A percentile compares a stretch with the other conserved stretches of the same genome.
Conservation (phyloP, 225 moss, liverwort and hornwort genomes). For the Sphagnum contortum region DNA sequence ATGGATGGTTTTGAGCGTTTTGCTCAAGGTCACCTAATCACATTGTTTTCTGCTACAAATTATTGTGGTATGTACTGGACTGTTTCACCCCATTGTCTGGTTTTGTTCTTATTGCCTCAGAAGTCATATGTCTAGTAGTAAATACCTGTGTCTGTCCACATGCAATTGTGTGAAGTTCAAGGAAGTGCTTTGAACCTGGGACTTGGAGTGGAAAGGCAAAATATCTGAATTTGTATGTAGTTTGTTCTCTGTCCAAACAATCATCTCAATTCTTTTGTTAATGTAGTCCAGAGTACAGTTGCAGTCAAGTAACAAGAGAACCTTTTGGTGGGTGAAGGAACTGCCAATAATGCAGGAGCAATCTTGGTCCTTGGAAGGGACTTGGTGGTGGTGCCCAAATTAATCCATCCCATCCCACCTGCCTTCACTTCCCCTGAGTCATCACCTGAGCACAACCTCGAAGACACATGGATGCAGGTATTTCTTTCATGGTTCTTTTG, state of each 20-base stretch:
- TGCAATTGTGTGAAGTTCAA: too few relatives aligned
- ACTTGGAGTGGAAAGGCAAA: too few relatives aligned
- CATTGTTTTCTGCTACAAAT: slow-evolving; percentile 79
- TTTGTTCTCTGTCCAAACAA: too few relatives aligned
- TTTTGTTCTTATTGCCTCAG: not conserved
- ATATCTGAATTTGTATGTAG: too few relatives aligned
- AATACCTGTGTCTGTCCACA: too few relatives aligned
- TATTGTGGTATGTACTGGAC: slow-evolving; percentile 54
- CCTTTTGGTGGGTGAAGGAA: slow-evolving; percentile 22
- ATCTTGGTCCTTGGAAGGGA: slow-evolving; percentile 81
- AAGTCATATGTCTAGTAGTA: too few relatives aligned
- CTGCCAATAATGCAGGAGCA: slow-evolving; percentile 90
- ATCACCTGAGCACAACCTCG: slow-evolving; percentile 61
- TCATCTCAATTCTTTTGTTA: too few relatives aligned
- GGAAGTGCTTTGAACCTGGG: too few relatives aligned
- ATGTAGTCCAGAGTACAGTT: not conserved
- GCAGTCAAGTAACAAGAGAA: not conserved
- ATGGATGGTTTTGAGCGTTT: slow-evolving; percentile 98
- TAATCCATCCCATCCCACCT: slow-evolving; percentile 79
- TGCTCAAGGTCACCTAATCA: slow-evolving; percentile 79
- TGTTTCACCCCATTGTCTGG: too few relatives aligned
- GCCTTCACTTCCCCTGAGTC: slow-evolving; percentile 62
- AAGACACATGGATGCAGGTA: slow-evolving; percentile 91
- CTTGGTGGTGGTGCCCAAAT: slow-evolving; percentile 79
- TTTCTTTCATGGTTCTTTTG: not conserved